Evolutionary conservation across 2,329 filamentous ascomycete species (phyloP), one percentile per base, ranked within the genome.

Genomic region (Pseudogymnoascus destructans): DNA sequence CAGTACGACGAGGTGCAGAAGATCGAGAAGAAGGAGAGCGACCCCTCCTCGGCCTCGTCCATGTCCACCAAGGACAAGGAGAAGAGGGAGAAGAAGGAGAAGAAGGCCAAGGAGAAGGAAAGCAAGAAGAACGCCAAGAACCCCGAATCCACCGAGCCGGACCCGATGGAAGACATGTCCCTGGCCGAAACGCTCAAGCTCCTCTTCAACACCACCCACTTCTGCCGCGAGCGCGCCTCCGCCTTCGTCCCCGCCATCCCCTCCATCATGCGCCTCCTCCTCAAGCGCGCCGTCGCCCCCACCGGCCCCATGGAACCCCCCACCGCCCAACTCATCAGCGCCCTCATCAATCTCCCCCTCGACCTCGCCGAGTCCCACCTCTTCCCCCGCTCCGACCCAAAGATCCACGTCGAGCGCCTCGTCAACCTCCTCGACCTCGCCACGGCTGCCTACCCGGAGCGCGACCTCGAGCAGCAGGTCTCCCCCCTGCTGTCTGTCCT

Each of bases 111-210:
- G 58, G 61, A 64, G 52, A 66, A 66, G 56, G 64, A 66, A 35
- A 58, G 60, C 15, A 65, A 64, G 54, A 49, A 49, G 17, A 15
- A 35, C 33, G 33, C 33, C 33, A 35, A 35, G 33, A n/a, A 35
- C 13, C 33, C 33, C 33, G 21, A 55, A 15, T 15, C 52, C 19
- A 33, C 52, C 15, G 64, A 64, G n/a, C 49, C 64, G 7, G 73
- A 80, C 40, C 78, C 80, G 0, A 87, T 91, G 78, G 82, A 86
- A 63, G 82, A 86, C 60, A 82, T 92, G 81, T 89, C 91, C 0
- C 76, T 97, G 35, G 78, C 77, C 7, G 92, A 97, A 70, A 92
- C 87, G 0, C 74, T 93, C 55, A 96, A 95, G 67, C 77, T 97
- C 38, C 73, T 95, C 57, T 97, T 95, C 76, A 96, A 96, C 70